These are phyloP conservation scores for Penicillium sp. DNA, from an alignment of 2,329 filamentous ascomycete genomes.

Conservation along the genomic window DNA sequence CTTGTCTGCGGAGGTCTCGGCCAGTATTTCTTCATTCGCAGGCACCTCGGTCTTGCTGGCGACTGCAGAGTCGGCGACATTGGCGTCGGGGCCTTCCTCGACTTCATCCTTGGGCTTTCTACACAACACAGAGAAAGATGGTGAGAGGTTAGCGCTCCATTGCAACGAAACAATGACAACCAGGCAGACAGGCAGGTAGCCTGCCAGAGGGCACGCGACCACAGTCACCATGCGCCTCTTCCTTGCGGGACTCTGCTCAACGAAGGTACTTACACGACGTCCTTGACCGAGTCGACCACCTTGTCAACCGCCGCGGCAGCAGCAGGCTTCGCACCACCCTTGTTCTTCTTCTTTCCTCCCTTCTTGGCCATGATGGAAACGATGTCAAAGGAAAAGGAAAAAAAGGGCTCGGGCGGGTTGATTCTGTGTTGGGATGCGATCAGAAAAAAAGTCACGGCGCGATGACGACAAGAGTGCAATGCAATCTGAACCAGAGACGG, in stretches of 20 bases:
- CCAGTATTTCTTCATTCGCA: conserved; percentile 11
- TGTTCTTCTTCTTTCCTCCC: conserved; percentile 30
- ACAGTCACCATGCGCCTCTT: background rate
- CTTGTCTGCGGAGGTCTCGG: no score
- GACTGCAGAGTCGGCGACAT: conserved; percentile 16
- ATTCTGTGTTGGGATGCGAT: conserved; percentile 7
- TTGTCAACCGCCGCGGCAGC: conserved; percentile 23
- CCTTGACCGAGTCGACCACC: conserved; percentile 22
- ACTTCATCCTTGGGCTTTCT: conserved; percentile 19
- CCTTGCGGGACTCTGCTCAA: background rate
- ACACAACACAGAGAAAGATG: background rate
- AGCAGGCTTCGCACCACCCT: conserved; percentile 23
- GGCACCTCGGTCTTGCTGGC: conserved; percentile 11
- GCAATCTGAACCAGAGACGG: background rate
- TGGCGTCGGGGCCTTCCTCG: conserved; percentile 19
- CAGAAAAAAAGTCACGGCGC: conserved; percentile 7
- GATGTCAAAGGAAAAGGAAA: background rate
- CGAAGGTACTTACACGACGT: conserved; percentile 27
- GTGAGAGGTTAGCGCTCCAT: conserved; percentile 5
- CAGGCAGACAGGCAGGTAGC: background rate
- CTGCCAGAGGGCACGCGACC: conserved; percentile 12
- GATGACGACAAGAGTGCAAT: conserved; percentile 10
- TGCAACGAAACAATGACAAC: background rate
- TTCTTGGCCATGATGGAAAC: conserved; percentile 30
- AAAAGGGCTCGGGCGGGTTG: background rate